Evolutionary conservation across 371 early-diverging fungal genomes (phyloP), one percentile per base, ranked within the genome.

Genomic region (Fennellomyces sp.): DNA sequence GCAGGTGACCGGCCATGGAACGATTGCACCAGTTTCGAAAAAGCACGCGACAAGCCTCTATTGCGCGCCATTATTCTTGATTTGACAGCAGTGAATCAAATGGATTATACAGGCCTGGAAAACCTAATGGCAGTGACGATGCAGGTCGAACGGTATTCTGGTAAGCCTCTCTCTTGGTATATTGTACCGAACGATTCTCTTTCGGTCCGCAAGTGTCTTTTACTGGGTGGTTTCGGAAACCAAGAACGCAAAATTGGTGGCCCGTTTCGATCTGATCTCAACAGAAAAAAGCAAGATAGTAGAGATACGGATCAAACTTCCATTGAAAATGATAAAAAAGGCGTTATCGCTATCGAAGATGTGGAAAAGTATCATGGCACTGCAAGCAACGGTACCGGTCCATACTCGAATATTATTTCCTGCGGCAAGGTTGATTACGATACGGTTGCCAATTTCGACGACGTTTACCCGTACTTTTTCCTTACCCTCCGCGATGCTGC

Each of bases 51-150:
- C 57, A 73, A 69, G 48, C 60, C 65, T 2, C 15, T 75, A 88
- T 70, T 93, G 13, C 78, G 84, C 4, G 88, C 94, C 0, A 63
- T 95, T 19, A 69, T 95, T 21, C 74, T 95, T 15, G 94, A 94
- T 65, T 81, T 95, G 50, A 78, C 90, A 0, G 86, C 85, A 11
- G 94, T 93, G 15, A 88, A 90, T 54, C 74, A 80, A 29, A 82
- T 94, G 64, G 96, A 95, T 58, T 82, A 86, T 25, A 88, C 94
- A 1, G 94, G 91, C 28, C 66, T 90, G 47, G 92, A 93, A 61
- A 80, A 82, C 13, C 75, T 94, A 17, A 60, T 75, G 6, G 80
- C 78, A 36, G 54, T 69, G 8, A 78, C 80, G 1, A 68, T 75
- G 2, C 70, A 74, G 56, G 72, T 75, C 0, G 76, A 79, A 6